phyloP scores from a whole-genome alignment of 495 filamentous ascomycete species.

The Neurospora sp. region DNA sequence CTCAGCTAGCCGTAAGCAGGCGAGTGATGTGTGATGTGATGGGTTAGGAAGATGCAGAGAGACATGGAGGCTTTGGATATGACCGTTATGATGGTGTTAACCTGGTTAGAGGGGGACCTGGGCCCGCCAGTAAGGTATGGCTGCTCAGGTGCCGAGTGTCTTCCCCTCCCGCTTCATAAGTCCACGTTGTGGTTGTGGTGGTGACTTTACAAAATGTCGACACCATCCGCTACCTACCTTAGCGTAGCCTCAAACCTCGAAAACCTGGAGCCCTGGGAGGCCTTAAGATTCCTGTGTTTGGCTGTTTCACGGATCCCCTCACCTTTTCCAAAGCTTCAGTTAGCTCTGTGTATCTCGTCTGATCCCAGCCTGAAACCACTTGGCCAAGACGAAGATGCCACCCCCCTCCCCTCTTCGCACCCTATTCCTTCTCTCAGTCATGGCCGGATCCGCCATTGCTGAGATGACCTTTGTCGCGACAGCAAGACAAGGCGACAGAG shows the following conservation, averaged over 20 bases:
- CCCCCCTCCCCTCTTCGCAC: conserved; percentile 3
- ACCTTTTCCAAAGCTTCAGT: not conserved
- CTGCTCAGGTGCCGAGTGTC: not conserved
- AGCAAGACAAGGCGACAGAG: conserved; percentile 5
- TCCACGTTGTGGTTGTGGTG: not conserved
- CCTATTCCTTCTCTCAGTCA: conserved; percentile 3
- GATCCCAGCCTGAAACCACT: not conserved
- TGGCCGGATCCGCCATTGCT: conserved; percentile 7
- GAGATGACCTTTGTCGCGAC: conserved; percentile 15
- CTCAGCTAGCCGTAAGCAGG: not conserved
- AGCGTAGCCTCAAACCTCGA: not conserved
- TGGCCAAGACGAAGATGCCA: conserved; percentile 7
- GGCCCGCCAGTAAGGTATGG: not conserved
- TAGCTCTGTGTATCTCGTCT: not conserved
- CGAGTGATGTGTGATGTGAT: not conserved
- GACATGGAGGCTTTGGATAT: not conserved
- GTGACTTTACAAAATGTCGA: not conserved
- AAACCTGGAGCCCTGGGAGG: not conserved
- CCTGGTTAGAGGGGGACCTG: not conserved
- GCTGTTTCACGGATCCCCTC: not conserved
- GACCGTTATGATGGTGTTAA: not conserved
- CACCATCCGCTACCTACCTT: not conserved
- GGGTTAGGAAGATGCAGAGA: not conserved
- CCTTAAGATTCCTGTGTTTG: not conserved
- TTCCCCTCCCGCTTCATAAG: not conserved